Conservation (phyloP, 768 basidiomycete species). For the Kwoniella pini region DNA sequence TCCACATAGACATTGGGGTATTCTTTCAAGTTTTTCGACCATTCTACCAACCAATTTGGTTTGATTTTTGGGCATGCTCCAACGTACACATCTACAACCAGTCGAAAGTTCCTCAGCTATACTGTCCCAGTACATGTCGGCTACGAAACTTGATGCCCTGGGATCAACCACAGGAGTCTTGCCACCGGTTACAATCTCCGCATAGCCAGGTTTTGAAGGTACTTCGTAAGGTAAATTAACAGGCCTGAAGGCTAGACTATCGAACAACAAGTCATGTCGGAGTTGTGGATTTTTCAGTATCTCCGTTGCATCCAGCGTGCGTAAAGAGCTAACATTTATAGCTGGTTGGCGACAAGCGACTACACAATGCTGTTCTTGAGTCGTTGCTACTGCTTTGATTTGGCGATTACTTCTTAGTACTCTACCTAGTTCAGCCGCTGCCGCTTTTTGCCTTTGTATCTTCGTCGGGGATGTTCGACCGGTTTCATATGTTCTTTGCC, state of each 20-base stretch:
- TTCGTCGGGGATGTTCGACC: constrained; percentile 7
- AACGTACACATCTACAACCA: constrained; percentile 63
- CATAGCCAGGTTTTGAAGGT: constrained; percentile 22
- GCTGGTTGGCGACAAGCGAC: constrained; percentile 60
- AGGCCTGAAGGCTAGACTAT: constrained; percentile 57
- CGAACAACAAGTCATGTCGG: constrained; percentile 87
- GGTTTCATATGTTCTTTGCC: constrained; percentile 18
- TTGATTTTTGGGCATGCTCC: constrained; percentile 26
- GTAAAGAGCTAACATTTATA: constrained; percentile 78
- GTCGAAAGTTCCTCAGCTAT: constrained; percentile 72
- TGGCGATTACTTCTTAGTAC: constrained; percentile 12
- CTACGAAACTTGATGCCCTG: constrained; percentile 56
- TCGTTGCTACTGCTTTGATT: not conserved
- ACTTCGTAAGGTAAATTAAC: constrained; percentile 40
- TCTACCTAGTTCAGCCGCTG: constrained; percentile 24
- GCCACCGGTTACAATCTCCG: constrained; percentile 39
- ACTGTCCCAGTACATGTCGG: constrained; percentile 83
- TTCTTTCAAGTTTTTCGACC: constrained; percentile 18
- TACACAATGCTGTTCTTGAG: constrained; percentile 13
- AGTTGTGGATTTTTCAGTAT: constrained; percentile 89
- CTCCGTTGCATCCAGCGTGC: constrained; percentile 78
- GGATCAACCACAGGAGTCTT: constrained; percentile 20
- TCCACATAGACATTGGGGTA: constrained; percentile 36
- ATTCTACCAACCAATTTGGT: not conserved
- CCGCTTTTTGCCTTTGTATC: constrained; percentile 25